Evolutionary conservation across 257 asterid species (phyloP).

Genomic region (Solanum sitiens): DNA sequence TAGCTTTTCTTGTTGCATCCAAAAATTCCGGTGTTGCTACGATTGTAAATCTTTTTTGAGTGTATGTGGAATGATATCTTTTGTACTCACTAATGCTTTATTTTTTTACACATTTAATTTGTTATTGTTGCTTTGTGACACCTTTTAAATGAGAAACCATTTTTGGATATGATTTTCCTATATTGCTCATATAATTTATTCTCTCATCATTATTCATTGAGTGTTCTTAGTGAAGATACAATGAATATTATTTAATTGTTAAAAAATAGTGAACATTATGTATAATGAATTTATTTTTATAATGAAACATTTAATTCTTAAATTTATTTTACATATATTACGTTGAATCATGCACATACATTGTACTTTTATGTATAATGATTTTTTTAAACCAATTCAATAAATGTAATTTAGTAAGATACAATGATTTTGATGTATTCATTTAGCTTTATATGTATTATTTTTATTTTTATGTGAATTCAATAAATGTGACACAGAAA

Average conservation of each 20-base stretch:
- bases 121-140: not conserved
- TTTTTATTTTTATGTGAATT: too few species aligned
- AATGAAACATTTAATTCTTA: too few species aligned
- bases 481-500: not conserved
- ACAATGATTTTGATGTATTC: too few species aligned
- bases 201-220: not conserved
- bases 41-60: not conserved
- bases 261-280: too few species aligned
- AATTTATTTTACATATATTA: too few species aligned
- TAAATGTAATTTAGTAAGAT: not conserved
- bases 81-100: not conserved
- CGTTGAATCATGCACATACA: not conserved
- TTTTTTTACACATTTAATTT: too few species aligned
- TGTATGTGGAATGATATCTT: not conserved
- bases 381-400: too few species aligned
- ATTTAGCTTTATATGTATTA: not conserved
- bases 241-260: too few species aligned
- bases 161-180: not conserved
- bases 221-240: not conserved
- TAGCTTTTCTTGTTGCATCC: not conserved
- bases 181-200: not conserved
- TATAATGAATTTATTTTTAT: not conserved
- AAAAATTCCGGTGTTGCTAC: not conserved
- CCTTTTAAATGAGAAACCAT: not conserved
- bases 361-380: not conserved